Conservation (phyloP, 306 rosid genomes). For the Nissolia schottii region DNA sequence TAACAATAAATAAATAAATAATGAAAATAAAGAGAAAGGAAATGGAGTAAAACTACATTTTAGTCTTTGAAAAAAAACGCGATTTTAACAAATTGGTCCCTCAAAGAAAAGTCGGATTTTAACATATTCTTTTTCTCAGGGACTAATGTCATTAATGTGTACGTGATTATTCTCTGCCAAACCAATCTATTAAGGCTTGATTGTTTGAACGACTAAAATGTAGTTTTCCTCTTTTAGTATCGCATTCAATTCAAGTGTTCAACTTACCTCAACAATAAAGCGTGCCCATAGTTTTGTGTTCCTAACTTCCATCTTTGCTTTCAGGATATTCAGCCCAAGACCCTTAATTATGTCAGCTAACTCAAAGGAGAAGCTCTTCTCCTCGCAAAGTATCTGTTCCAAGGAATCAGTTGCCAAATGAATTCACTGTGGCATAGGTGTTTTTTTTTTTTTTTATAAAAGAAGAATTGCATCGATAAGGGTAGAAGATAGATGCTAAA, state of each 20-base stretch:
- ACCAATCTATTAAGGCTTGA: no score
- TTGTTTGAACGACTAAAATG: no score
- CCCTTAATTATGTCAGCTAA: slow-evolving; percentile 62
- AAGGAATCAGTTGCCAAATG: slow-evolving; percentile 11
- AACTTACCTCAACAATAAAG: slow-evolving; percentile 72
- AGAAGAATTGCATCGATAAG: no score
- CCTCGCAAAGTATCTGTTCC: slow-evolving; percentile 78
- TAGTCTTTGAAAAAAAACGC: no score
- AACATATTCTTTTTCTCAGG: no score
- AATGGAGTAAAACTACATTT: no score
- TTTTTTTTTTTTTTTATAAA: no score
- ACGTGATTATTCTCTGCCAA: no score
- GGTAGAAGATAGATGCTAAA: not conserved
- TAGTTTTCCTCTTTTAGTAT: no score
- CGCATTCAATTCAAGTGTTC: not conserved
- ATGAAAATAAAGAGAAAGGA: not conserved
- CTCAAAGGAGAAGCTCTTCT: slow-evolving; percentile 71
- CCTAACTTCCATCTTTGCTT: slow-evolving; percentile 66
- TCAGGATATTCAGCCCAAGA: slow-evolving; percentile 68
- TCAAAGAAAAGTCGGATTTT: no score
- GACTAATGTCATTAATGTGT: no score
- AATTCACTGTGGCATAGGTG: not conserved
- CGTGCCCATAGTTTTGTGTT: slow-evolving; percentile 71
- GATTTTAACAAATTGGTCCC: no score
- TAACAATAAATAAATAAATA: not conserved